Evolutionary conservation across 345 rosid genomes (phyloP).

Genomic region (Mangifera indica): DNA sequence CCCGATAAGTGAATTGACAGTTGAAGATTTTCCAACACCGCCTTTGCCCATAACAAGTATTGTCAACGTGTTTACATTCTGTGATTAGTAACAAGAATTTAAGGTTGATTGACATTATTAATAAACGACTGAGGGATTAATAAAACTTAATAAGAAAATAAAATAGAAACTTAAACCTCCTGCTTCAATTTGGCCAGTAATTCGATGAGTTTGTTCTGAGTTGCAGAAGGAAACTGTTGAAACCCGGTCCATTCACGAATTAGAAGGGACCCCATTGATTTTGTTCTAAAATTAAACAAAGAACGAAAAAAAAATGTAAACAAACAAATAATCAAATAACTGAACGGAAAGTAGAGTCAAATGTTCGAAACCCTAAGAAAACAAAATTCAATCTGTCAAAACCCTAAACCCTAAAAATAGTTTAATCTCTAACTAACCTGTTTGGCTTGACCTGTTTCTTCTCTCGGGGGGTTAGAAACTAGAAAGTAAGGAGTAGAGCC

Average conservation of each 20-base stretch:
- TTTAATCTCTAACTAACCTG: slow-evolving; percentile 4
- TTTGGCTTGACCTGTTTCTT: not conserved
- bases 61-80: slow-evolving; percentile 67
- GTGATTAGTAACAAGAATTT: slow-evolving; percentile 15
- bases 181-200: slow-evolving; percentile 66
- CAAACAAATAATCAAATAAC: not conserved
- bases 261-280: slow-evolving; percentile 40
- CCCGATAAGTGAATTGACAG: slow-evolving; percentile 78
- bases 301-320: not conserved
- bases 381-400: not conserved
- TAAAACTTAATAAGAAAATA: not conserved
- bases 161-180: slow-evolving; percentile 39
- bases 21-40: slow-evolving; percentile 85
- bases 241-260: slow-evolving; percentile 78
- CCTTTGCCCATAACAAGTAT: slow-evolving; percentile 87
- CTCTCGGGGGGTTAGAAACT: not conserved
- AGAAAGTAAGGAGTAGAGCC: not conserved
- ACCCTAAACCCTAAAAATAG: slow-evolving; percentile 19
- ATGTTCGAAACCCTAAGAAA: not conserved
- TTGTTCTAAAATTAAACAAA: slow-evolving; percentile 5
- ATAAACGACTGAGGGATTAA: not conserved
- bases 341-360: no score
- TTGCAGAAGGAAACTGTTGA: slow-evolving; percentile 73
- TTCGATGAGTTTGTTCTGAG: slow-evolving; percentile 62
- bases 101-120: slow-evolving; percentile 14